phyloP scores from a whole-genome alignment of 768 basidiomycete genomes.

The Collybia mongolica region DNA sequence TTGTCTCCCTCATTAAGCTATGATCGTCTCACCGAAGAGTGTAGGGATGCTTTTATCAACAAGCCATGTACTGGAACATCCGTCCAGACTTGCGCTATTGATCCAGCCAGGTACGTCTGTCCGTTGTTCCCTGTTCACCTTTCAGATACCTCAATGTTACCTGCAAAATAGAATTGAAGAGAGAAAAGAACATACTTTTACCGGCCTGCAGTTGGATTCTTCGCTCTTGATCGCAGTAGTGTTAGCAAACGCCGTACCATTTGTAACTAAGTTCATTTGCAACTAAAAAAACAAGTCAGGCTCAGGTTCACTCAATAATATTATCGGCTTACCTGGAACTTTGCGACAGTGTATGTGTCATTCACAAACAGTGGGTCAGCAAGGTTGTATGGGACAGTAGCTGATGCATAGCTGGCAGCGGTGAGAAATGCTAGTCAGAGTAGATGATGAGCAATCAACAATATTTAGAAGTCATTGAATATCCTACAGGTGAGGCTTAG shows the following conservation, averaged over 20 bases:
- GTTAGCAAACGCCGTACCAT: constrained; percentile 49
- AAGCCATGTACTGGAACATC: constrained; percentile 38
- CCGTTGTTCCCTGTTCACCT: constrained; percentile 36
- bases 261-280: constrained; percentile 30
- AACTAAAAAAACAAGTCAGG: constrained; percentile 23
- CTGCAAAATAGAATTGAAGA: not conserved
- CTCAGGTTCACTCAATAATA: not conserved
- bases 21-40: constrained; percentile 38
- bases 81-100: constrained; percentile 36
- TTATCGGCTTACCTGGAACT: constrained; percentile 36
- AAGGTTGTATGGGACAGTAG: constrained; percentile 45
- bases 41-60: constrained; percentile 37
- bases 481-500: constrained; percentile 45
- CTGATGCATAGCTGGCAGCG: constrained; percentile 54
- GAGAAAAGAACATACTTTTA: constrained; percentile 25
- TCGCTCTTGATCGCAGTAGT: constrained; percentile 46
- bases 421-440: constrained; percentile 43
- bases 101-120: constrained; percentile 37
- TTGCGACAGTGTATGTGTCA: constrained; percentile 42
- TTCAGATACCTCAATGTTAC: not conserved
- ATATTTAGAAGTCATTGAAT: not conserved
- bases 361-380: constrained; percentile 44
- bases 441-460: not conserved
- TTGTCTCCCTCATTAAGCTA: no score
- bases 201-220: constrained; percentile 41